phyloP scores from a whole-genome alignment of 1,284 basidiomycete species.

The Apiotrichum akiyoshidainum region DNA sequence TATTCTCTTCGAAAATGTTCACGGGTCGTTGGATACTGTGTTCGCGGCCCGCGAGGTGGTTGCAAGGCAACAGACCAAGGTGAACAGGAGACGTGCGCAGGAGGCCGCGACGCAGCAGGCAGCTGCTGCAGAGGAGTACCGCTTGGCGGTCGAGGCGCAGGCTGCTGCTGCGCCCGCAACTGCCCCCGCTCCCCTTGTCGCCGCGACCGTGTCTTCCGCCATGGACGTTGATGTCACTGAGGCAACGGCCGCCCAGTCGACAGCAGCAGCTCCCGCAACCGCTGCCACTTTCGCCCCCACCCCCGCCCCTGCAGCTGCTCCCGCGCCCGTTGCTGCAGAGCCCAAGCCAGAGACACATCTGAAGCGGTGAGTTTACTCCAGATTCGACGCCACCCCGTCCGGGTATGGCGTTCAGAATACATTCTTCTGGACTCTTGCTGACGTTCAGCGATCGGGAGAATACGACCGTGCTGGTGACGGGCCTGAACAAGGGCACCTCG shows the following conservation, averaged over 20 bases:
- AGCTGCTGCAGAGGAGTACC: slow-evolving; percentile 16
- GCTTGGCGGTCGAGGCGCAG: slow-evolving; percentile 9
- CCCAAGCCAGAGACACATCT: slow-evolving; percentile 22
- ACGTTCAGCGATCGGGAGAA: slow-evolving; percentile 84
- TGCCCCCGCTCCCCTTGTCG: slow-evolving; percentile 4
- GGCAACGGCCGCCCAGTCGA: neutral
- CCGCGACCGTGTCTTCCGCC: neutral
- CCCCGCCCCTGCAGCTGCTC: slow-evolving; percentile 10
- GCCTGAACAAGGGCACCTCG: slow-evolving; percentile 60
- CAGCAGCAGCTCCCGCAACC: neutral
- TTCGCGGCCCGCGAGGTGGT: slow-evolving; percentile 67
- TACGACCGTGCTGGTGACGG: slow-evolving; percentile 80
- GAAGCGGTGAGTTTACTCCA: slow-evolving; percentile 25
- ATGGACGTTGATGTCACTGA: neutral
- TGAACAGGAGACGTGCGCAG: slow-evolving; percentile 58
- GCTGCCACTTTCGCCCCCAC: slow-evolving; percentile 11
- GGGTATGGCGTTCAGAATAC: too few relatives aligned
- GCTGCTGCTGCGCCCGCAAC: neutral
- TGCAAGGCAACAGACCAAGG: slow-evolving; percentile 62
- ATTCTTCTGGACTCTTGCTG: neutral
- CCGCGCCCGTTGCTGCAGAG: neutral
- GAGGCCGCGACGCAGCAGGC: slow-evolving; percentile 18
- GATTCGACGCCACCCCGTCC: neutral
- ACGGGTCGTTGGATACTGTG: slow-evolving; percentile 69
- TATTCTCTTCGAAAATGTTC: slow-evolving; percentile 75